Evolutionary conservation across 108 stramenopile genomes (phyloP), one percentile per base, ranked within the genome.

Genomic region (Fragilariopsis cylindrus): DNA sequence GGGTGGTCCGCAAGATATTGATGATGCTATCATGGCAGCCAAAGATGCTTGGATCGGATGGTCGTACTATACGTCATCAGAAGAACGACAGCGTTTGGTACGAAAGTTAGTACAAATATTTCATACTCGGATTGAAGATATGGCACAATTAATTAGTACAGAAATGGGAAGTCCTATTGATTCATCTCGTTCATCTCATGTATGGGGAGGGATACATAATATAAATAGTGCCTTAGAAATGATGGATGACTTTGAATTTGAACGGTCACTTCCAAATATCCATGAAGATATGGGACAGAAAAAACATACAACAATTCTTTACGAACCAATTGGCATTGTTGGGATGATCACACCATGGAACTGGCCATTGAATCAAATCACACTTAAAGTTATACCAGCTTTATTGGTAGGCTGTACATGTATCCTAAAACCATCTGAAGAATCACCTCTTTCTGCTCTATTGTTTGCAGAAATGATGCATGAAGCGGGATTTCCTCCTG

Each of bases 371-470:
- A 79, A 92, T 47, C 88, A 88, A 82, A 82, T 74, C 2, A 74
- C 83, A 2, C 91, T 88, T 13, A 68, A 68, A 44, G 67, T 68
- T 5, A 52, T 68, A 48, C 96, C 98, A 5, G 95, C 96, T 16
- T 81, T 98, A 76, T 87, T 91, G 12, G 91, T 88, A 40, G 97
- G 97, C 19, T 90, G 91, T 84, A 82, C 87, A 65, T 77, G 96
- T 70, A 84, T 98, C 40, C 82, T 95, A 56, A 98, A 98, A 81
- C 90, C 95, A 9, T 89, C 95, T 3, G 96, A 97, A 78, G 82
- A 71, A 48, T 92, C 97, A 7, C 96, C 96, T 13, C 77, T 87
- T 1, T 88, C 87, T 21, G 90, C 89, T 16, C 62, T 92, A 18
- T 40, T 57, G 88, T 64, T 79, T 67, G 88, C 78, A 4, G 85